phyloP scores from a whole-genome alignment of 371 early-diverging fungal genomes.

The Mucor plumbeus region DNA sequence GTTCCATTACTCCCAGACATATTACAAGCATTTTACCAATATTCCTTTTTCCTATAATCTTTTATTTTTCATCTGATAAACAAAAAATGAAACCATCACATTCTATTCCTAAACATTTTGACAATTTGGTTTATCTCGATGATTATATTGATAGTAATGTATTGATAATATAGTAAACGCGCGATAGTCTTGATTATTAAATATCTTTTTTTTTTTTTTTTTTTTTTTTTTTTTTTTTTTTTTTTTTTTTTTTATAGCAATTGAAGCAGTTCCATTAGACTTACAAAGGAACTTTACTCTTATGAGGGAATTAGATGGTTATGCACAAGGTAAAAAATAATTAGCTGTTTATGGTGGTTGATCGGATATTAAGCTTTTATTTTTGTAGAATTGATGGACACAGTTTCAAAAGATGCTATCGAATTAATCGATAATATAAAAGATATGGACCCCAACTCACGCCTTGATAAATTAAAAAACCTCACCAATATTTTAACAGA shows the following conservation, averaged over 20 bases:
- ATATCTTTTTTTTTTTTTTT: not conserved
- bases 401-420: constrained; percentile 59
- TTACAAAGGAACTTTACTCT: constrained; percentile 88
- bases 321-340: constrained; percentile 77
- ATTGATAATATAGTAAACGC: not conserved
- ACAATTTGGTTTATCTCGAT: constrained; percentile 71
- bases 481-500: constrained; percentile 66
- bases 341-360: not conserved
- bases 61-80: too few relatives aligned
- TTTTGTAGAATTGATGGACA: constrained; percentile 58
- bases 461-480: constrained; percentile 60
- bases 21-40: too few relatives aligned
- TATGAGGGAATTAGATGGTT: constrained; percentile 90
- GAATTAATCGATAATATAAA: constrained; percentile 58
- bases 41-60: too few relatives aligned
- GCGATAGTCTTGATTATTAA: not conserved
- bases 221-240: not conserved
- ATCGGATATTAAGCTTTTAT: not conserved
- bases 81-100: constrained; percentile 17
- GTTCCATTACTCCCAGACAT: too few relatives aligned
- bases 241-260: constrained; percentile 46
- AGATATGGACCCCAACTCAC: constrained; percentile 54
- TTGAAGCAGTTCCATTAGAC: constrained; percentile 91
- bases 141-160: constrained; percentile 85
- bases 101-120: constrained; percentile 31